Percentiles rank a stretch among this genome's conserved stretches.
Conservation (phyloP, 192 early-diverging fungal genomes). For the Entomortierella lignicola region DNA sequence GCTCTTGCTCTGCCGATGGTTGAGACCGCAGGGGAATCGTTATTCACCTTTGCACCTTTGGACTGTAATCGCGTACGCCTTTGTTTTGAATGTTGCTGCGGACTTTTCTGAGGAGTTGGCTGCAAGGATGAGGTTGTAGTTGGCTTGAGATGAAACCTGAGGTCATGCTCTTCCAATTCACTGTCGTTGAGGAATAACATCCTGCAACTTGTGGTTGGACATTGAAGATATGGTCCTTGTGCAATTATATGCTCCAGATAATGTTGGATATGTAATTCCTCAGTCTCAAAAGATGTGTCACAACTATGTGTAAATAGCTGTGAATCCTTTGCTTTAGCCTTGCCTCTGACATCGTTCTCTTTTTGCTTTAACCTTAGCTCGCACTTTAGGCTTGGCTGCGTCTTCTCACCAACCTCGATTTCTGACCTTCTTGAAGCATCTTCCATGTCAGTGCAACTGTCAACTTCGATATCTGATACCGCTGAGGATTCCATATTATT, state of each 20-base stretch:
- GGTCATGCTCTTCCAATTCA: background rate
- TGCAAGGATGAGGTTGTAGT: background rate
- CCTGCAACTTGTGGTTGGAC: background rate
- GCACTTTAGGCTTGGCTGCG: background rate
- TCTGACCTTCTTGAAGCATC: too few species aligned
- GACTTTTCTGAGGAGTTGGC: background rate
- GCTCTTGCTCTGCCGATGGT: background rate
- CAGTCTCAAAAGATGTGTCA: background rate
- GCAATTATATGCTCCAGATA: constrained; percentile 9
- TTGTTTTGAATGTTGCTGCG: background rate
- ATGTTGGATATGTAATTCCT: background rate
- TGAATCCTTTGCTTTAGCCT: background rate
- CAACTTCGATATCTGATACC: too few species aligned
- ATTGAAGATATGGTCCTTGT: background rate
- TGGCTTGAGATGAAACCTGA: background rate
- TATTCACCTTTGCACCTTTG: background rate
- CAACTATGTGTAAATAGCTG: background rate
- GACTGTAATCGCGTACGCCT: background rate
- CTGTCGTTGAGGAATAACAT: constrained; percentile 3
- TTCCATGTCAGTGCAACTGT: too few species aligned
- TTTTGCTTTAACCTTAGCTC: background rate
- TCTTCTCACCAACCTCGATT: background rate
- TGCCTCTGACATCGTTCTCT: background rate
- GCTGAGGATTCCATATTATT: too few species aligned
- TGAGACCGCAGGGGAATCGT: background rate